phyloP scores from a whole-genome alignment of 2,329 filamentous ascomycete genomes.

The Ceratocystiopsis brevicomis region DNA sequence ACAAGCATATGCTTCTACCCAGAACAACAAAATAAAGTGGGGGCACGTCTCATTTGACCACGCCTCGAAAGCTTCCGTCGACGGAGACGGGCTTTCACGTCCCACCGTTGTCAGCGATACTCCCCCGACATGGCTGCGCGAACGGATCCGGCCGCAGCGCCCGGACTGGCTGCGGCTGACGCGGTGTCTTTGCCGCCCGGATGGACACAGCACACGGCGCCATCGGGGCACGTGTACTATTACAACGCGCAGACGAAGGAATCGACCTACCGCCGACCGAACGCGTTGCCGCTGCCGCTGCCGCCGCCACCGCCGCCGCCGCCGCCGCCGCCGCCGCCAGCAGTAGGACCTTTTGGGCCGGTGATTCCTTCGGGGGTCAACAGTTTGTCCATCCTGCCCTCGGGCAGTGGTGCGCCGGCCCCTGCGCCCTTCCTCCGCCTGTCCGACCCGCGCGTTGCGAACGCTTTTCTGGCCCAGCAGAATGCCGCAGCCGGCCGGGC shows the following conservation, averaged over 20 bases:
- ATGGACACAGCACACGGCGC: slow-evolving; percentile 88
- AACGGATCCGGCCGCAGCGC: too few species aligned
- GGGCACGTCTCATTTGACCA: too few species aligned
- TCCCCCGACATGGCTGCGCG: too few species aligned
- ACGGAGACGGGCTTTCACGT: too few species aligned
- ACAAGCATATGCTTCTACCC: too few species aligned
- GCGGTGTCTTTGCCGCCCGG: slow-evolving; percentile 43
- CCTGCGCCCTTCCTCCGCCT: slow-evolving; percentile 21
- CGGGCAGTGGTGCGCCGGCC: slow-evolving; percentile 21
- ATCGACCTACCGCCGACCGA: slow-evolving; percentile 69
- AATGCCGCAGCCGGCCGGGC: background rate
- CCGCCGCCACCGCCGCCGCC: background rate
- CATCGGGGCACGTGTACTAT: slow-evolving; percentile 73
- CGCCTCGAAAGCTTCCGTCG: too few species aligned
- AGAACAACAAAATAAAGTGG: too few species aligned
- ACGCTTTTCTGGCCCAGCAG: slow-evolving; percentile 40
- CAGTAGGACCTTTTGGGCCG: background rate
- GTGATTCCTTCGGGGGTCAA: slow-evolving; percentile 10
- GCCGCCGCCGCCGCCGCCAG: slow-evolving; percentile 16
- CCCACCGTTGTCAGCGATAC: too few species aligned
- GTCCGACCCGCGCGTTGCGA: slow-evolving; percentile 36
- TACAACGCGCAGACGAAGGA: slow-evolving; percentile 67
- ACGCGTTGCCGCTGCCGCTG: background rate
- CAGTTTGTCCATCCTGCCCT: background rate
- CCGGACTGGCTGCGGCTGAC: too few species aligned